Base-by-base conservation (phyloP, 176 grass and related monocot genomes). In the Hordeum vulgare region DNA sequence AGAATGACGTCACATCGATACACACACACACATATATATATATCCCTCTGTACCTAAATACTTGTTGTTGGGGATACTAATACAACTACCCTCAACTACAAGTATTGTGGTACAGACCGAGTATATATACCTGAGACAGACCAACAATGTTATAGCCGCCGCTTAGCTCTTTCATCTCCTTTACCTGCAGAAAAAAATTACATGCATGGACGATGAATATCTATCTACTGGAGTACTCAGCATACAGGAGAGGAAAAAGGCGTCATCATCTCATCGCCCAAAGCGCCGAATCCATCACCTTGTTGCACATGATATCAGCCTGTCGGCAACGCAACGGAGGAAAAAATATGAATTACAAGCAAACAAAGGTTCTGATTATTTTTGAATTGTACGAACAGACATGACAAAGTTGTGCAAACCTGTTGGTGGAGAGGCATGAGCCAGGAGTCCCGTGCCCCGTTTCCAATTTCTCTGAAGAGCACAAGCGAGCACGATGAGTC, bases 111-210 rank as follows among this genome's bases (percentile, higher is more conserved):
- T n/a, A n/a, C n/a, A n/a, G n/a, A n/a, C n/a, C n/a, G n/a, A n/a
- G n/a, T n/a, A n/a, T n/a, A n/a, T n/a, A 53, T 53, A 94, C 95
- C 95, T 94, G 95, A 53, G 95, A 98, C 23, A 98, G 86, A 70
- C 92, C 95, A 82, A 98, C 84, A n/a, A 94, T 91, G 76, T 93
- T 94, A 73, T 93, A 98, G 51, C 95, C 95, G 1, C 67, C 82
- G 35, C 82, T 93, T 10, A 98, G 79, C 49, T 94, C 90, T 68
- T 94, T 61, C 92, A 90, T 98, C 76, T 85, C 80, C 65, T 93
- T 94, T 36, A 98, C 92, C 95, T 98, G 85, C 41, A 54, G 76
- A 86, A 88, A 41, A 6, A 81, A 61, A 80, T 59, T 49, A 25
- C 17, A 53, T 15, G 4, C 44, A 47, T 14, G 5, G n/a, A 25